A percentile compares a stretch with the other conserved stretches of the same genome.
Conservation (phyloP, 495 filamentous ascomycete genomes). For the Penicillium cosmopolitanum region DNA sequence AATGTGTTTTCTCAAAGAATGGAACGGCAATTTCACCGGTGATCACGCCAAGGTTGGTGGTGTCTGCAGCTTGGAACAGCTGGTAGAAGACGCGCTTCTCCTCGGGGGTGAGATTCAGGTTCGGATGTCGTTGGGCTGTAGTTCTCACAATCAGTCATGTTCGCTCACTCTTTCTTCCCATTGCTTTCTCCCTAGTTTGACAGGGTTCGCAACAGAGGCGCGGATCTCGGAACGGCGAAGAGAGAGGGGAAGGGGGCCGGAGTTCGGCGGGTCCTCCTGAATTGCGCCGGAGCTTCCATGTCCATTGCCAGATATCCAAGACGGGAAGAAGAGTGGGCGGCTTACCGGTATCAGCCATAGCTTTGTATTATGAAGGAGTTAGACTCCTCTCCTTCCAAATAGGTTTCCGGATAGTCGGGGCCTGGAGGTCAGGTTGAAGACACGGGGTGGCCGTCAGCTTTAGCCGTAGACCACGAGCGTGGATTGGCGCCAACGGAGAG, state of each 20-base stretch:
- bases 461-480: conserved; percentile 39
- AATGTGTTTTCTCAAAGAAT: conserved; percentile 95
- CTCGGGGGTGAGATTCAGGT: conserved; percentile 84
- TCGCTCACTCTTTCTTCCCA: conserved; percentile 19
- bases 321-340: background rate
- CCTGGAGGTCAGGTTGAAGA: conserved; percentile 22
- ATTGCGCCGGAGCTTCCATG: conserved; percentile 20
- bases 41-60: conserved; percentile 87
- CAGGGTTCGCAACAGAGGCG: background rate
- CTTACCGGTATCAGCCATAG: conserved; percentile 49
- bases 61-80: conserved; percentile 87
- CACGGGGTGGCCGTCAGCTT: conserved; percentile 27
- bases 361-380: conserved; percentile 39
- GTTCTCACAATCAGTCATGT: conserved; percentile 26
- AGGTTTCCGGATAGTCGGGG: conserved; percentile 25
- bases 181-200: conserved; percentile 15
- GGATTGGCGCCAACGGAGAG: conserved; percentile 32
- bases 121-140: conserved; percentile 54
- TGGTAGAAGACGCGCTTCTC: conserved; percentile 93
- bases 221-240: background rate
- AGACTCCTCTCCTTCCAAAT: conserved; percentile 35
- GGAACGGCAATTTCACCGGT: conserved; percentile 95
- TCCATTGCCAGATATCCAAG: background rate
- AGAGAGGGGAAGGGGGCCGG: conserved; percentile 24
- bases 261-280: conserved; percentile 36